Evolutionary conservation across 345 rosid species (phyloP), one percentile per base, ranked within the genome.

Genomic region (Raphanus sativus): DNA sequence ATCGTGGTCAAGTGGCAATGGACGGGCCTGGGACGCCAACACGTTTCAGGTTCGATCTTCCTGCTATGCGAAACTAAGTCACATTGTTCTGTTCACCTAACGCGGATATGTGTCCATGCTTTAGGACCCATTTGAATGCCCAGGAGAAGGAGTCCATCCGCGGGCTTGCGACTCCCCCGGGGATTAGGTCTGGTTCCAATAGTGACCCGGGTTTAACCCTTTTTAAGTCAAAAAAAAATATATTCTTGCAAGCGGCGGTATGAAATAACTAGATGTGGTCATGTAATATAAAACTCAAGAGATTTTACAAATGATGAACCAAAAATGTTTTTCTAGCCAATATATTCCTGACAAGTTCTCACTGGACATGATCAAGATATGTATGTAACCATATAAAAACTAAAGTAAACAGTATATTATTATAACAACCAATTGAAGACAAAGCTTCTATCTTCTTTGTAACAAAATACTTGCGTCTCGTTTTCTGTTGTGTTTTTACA

Each of bases 321-420:
- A 50, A 15, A 50, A n/a, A 50, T 50, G 55, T 5, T 50, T 50
- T 62, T 0, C 8, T 21, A 72, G 77, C 69, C 75, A 54, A 67
- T 73, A 68, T 73, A 79, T 79, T 79, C 78, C 78, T 67, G 81
- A 78, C 78, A 79, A 67, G 50, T 79, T 74, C 66, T 68, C 58
- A 67, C 71, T 73, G 82, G 78, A 73, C 66, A 61, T 67, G 65
- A 73, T 62, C 61, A 79, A 79, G 66, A 67, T 79, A 73, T 73
- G 77, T 73, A 79, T 73, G 78, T 63, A 67, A 34, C 69, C 59
- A 67, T 67, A 26, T 58, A 56, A 65, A 24, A 30, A 42, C 16
- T 45, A 1, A n/a, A 50, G 5, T n/a, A 48, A 48, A 36, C 10
- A 40, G 10, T 15, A 15, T 15, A 21, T 21, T 58, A 60, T 60